These are phyloP conservation scores for Fraxinus latifolia DNA, from an alignment of 305 asterid genomes.

Conservation along the genomic window DNA sequence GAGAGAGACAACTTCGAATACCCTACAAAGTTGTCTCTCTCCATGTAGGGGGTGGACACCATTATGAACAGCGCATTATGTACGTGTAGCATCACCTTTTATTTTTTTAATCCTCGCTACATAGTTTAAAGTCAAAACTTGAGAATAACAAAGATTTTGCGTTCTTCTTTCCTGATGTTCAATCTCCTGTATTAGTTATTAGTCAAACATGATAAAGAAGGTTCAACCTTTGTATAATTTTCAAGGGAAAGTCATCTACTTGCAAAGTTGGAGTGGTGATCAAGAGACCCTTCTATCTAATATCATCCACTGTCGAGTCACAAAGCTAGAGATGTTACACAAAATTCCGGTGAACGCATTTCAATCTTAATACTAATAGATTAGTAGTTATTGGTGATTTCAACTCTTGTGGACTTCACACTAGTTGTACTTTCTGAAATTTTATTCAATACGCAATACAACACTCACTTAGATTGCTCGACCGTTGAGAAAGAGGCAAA, in stretches of 20 bases:
- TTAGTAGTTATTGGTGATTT: background rate
- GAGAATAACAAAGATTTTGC: background rate
- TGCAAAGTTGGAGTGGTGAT: background rate
- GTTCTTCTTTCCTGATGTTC: background rate
- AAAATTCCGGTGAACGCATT: no score
- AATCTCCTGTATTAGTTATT: background rate
- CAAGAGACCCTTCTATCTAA: background rate
- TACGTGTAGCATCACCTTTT: no score
- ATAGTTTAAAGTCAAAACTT: no score
- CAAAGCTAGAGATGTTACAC: background rate
- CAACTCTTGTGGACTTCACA: background rate
- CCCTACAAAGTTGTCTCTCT: no score
- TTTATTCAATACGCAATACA: no score
- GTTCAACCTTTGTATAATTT: background rate
- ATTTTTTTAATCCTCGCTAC: no score
- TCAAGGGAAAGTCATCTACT: background rate
- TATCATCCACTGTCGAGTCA: background rate
- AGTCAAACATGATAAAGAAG: background rate
- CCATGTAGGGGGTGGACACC: no score
- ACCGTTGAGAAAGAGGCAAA: background rate
- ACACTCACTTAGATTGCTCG: background rate
- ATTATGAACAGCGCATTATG: no score
- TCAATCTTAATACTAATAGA: no score
- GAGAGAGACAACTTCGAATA: no score
- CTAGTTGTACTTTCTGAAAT: background rate